Base-by-base conservation (phyloP, 306 rosid species). In the Pyrus bretschneideri region DNA sequence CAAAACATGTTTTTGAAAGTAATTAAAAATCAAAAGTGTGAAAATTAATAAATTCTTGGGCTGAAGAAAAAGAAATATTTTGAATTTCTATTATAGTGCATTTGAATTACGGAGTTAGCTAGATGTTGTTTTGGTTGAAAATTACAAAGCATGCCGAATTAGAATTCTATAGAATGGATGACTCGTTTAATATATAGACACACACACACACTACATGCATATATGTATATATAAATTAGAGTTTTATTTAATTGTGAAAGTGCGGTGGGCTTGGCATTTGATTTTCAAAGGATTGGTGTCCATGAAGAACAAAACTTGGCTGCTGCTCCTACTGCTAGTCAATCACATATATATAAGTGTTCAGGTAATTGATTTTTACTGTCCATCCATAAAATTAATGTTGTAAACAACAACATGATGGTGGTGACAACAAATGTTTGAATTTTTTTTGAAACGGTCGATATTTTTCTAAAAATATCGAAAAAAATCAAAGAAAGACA, bases 171-270 rank as follows among this genome's bases (percentile, higher is more conserved):
- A 9, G 29, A 45, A n/a, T 19, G 49, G 63, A 67, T 67, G 23
- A 21, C 38, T 58, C 42, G 42, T 35, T 42, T 35, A 27, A 21
- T 71, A 25, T 46, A 30, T 4, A 23, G 18, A 25, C 2, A 52
- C 3, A 6, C 2, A 52, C 3, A 6, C 40, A 33, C 7, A 33
- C 8, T 38, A 38, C 9, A 7, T 6, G 1, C 42, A 38, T 5
- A 21, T 71, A 25, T 49, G 14, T 7, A 25, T 71, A 25, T 29
- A 15, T 52, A 19, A 45, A 77, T 58, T 59, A 17, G 61, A 60
- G 40, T 77, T 77, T 46, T 60, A 58, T 77, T 69, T 9, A 58
- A n/a, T 44, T 25, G 51, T 45, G 71, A 74, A 74, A 74, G 46
- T 19, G 6, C 14, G 60, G 60, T 61, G 9, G 25, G 21, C 66